Conservation (phyloP, 2,329 filamentous ascomycete species). For the Neoarthrinium moseri region DNA sequence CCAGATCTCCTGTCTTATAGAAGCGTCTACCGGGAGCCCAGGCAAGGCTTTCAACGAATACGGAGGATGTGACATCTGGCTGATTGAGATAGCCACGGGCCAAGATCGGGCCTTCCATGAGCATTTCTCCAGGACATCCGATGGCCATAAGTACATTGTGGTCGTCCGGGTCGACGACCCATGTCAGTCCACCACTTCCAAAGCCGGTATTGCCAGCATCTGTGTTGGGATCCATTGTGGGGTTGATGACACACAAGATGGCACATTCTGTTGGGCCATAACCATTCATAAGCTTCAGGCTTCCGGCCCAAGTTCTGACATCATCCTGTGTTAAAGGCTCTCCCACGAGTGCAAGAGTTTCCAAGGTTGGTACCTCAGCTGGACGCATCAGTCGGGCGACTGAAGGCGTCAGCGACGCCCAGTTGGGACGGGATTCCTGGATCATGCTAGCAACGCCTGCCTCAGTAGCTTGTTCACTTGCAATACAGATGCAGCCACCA, state of each 20-base stretch:
- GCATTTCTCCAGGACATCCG: slow-evolving; percentile 11
- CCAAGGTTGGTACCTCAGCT: slow-evolving; percentile 6
- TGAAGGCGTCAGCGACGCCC: slow-evolving; percentile 8
- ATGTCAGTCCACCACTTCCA: slow-evolving; percentile 7
- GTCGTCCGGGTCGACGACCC: slow-evolving; percentile 13
- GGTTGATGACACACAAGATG: slow-evolving; percentile 1
- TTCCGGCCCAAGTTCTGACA: slow-evolving; percentile 7
- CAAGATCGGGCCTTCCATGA: slow-evolving; percentile 13
- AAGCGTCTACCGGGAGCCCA: slow-evolving; percentile 12
- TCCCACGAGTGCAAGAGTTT: slow-evolving; percentile 7
- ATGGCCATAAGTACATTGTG: slow-evolving; percentile 10
- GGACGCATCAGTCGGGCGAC: slow-evolving; percentile 6
- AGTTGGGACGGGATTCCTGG: slow-evolving; percentile 5
- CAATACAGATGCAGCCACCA: slow-evolving; percentile 9
- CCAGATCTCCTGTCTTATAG: slow-evolving; percentile 19
- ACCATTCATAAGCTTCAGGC: neutral
- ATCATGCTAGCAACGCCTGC: slow-evolving; percentile 6
- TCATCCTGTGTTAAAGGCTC: slow-evolving; percentile 1
- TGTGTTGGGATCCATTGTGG: neutral
- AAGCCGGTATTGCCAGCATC: slow-evolving; percentile 4
- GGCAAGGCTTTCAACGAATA: slow-evolving; percentile 20
- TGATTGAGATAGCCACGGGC: slow-evolving; percentile 29
- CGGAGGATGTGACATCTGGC: slow-evolving; percentile 13
- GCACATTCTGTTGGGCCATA: slow-evolving; percentile 8
- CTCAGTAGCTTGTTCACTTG: slow-evolving; percentile 2